Base-by-base conservation (phyloP, 2,329 filamentous ascomycete genomes). In the Berkeleyomyces basicola region DNA sequence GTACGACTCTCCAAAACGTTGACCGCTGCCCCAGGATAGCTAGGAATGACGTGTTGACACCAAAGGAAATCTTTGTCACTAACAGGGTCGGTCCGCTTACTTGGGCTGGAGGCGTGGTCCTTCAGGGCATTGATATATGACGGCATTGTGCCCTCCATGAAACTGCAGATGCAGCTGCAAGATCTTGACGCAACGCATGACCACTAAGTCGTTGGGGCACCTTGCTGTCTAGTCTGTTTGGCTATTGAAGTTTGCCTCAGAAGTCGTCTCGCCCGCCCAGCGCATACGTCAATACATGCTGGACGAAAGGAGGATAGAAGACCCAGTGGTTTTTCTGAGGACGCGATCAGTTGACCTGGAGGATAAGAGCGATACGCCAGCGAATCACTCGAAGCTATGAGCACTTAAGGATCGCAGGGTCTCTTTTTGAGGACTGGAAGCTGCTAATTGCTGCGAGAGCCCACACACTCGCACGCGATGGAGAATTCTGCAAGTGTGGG, bases 171-270 rank as follows among this genome's bases (percentile, higher is more conserved):
- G 1, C 75, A 90, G 16, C 74, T 88, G 1, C 82, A 85, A 66
- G 82, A 90, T 66, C 74, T 92, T 1, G 86, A 86, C 1, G 88
- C 0, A 92, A 93, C 70, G 88, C 0, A 92, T 92, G 88, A 83
- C 81, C 0, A 82, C 82, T 0, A 86, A 0, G 85, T 90, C 0
- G 82, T 90, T 7, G 85, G 84, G 76, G 80, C 1, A 79, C 81
- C 0, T 77, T 87, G 1, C 68, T 88, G 1, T 75, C 82, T 1
- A 78, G 82, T 0, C 70, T 91, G 1, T 77, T 83, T 57, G 64
- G 71, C 2, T 16, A 59, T 10, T 43, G 49, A 23, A 40, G 42
- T 6, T 37, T 46, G 11, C 31, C 49, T 11, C 61, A 16, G 36
- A 43, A 53, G 11, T n/a, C 44, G 46, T 5, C 46, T 60, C 4